Evolutionary conservation across 768 basidiomycete genomes (phyloP).

Genomic region (Lanmaoa rubissima): DNA sequence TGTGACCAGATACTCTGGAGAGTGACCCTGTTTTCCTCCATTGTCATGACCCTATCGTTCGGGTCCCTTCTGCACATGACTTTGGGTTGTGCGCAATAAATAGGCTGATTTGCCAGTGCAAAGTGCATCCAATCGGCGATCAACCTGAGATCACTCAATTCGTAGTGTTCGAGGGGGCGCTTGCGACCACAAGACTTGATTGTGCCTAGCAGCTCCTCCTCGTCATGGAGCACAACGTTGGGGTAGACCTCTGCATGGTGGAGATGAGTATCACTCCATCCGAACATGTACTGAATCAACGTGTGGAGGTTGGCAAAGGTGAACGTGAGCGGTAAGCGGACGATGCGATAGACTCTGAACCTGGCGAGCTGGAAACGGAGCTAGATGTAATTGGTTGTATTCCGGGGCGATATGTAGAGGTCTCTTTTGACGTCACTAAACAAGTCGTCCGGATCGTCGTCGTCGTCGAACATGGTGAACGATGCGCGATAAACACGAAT

Average conservation of each 20-base stretch:
- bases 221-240: conserved; percentile 22
- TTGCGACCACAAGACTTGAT: conserved; percentile 26
- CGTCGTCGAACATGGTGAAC: conserved; percentile 11
- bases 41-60: conserved; percentile 11
- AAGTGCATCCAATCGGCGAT: conserved; percentile 18
- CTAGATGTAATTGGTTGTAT: conserved; percentile 22
- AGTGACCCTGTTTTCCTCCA: conserved; percentile 22
- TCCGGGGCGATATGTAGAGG: conserved; percentile 12
- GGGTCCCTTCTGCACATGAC: conserved; percentile 5
- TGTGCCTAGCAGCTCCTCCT: conserved; percentile 6
- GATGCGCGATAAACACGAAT: neutral
- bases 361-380: conserved; percentile 32
- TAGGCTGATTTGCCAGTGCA: conserved; percentile 12
- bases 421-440: neutral
- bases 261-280: conserved; percentile 28
- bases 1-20: conserved; percentile 28
- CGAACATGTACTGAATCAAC: conserved; percentile 32
- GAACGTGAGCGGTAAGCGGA: conserved; percentile 25
- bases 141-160: conserved; percentile 1
- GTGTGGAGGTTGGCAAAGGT: conserved; percentile 32
- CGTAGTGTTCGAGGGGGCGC: conserved; percentile 15
- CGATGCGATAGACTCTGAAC: conserved; percentile 28
- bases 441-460: neutral
- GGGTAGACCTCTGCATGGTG: conserved; percentile 23
- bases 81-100: conserved; percentile 16